Conservation (phyloP, 148 eudicot genomes). For the Heliosperma pusillum region DNA sequence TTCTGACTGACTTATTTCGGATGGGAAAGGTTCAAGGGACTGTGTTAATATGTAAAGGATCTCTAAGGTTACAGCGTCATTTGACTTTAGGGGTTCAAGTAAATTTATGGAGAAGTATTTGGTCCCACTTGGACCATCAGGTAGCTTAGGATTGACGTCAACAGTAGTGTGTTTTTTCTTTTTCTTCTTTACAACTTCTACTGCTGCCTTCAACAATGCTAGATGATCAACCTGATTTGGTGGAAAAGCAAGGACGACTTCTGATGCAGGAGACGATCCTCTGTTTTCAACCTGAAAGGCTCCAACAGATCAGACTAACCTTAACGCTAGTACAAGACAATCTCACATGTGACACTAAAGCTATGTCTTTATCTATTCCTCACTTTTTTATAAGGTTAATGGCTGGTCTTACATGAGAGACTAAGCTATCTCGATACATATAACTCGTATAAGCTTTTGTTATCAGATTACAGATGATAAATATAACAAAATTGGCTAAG, state of each 20-base stretch:
- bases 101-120: constrained; percentile 57
- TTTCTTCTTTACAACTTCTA: constrained; percentile 65
- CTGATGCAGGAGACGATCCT: constrained; percentile 64
- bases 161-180: constrained; percentile 62
- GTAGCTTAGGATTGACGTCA: constrained; percentile 70
- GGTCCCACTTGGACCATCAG: constrained; percentile 74
- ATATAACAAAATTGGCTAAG: background rate
- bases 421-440: background rate
- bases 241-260: constrained; percentile 79
- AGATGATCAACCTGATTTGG: constrained; percentile 64
- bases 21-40: constrained; percentile 94
- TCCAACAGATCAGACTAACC: constrained; percentile 13
- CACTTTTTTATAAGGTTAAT: background rate
- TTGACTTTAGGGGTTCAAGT: constrained; percentile 47
- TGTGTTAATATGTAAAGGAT: constrained; percentile 70
- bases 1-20: constrained; percentile 87
- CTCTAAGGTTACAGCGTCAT: constrained; percentile 66
- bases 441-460: background rate
- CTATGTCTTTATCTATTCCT: background rate
- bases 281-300: constrained; percentile 68
- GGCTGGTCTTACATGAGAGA: background rate
- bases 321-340: background rate
- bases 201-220: constrained; percentile 65
- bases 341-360: background rate
- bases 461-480: background rate